These are phyloP conservation scores for Cordyceps pruinosa DNA, from an alignment of 2,329 filamentous ascomycete species.

Conservation along the genomic window DNA sequence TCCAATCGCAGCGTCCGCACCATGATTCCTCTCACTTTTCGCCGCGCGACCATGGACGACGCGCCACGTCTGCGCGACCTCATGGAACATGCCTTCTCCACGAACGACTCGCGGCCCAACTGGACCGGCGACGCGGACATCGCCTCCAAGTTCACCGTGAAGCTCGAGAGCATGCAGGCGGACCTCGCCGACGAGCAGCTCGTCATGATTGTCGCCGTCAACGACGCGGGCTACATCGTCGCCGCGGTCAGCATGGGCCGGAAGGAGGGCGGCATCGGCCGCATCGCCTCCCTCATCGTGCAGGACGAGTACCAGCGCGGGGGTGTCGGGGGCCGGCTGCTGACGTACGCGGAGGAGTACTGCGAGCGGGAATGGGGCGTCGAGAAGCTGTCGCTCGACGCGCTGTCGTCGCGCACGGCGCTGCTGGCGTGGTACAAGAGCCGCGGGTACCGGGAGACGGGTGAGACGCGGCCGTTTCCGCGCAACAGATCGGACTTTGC, in stretches of 20 bases:
- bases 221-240: conserved; percentile 17
- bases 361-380: conserved; percentile 21
- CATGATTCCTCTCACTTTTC: conserved; percentile 26
- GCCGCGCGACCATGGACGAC: conserved; percentile 30
- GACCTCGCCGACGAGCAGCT: conserved; percentile 29
- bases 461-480: conserved; percentile 27
- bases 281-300: conserved; percentile 24
- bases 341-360: conserved; percentile 26
- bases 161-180: conserved; percentile 58
- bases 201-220: conserved; percentile 24
- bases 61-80: conserved; percentile 29
- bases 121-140: conserved; percentile 41
- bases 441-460: conserved; percentile 28
- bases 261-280: conserved; percentile 16
- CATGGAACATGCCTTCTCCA: conserved; percentile 33
- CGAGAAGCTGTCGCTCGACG: conserved; percentile 27
- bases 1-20: background rate
- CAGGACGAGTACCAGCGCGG: conserved; percentile 19
- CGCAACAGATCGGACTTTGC: conserved; percentile 13
- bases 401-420: conserved; percentile 26
- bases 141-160: conserved; percentile 62
- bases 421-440: conserved; percentile 30
- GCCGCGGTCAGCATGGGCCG: conserved; percentile 18
- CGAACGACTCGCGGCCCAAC: conserved; percentile 28
- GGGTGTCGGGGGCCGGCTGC: conserved; percentile 27